These are phyloP conservation scores for Cystoisospora suis DNA, from an alignment of 169 alveolate species.

Conservation along the genomic window DNA sequence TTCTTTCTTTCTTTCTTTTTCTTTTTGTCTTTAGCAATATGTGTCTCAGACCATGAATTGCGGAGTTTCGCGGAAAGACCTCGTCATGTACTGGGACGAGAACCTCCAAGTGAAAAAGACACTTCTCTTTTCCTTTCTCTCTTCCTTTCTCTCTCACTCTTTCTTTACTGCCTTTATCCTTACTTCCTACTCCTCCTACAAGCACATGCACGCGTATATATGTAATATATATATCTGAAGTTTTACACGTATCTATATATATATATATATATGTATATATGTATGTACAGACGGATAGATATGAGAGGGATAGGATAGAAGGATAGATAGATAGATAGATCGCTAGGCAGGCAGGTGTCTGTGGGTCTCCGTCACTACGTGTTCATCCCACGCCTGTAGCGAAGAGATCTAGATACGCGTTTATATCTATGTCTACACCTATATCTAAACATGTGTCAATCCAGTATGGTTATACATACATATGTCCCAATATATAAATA, in stretches of 20 bases:
- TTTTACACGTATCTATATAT: no score
- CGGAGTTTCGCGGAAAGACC: background rate
- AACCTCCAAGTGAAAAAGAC: constrained; percentile 4
- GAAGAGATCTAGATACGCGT: background rate
- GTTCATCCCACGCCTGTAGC: no score
- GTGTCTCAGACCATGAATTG: constrained; percentile 37
- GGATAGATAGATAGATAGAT: no score
- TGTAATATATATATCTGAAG: background rate
- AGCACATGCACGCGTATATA: background rate
- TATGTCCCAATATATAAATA: background rate
- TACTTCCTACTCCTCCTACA: background rate
- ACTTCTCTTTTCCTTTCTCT: background rate
- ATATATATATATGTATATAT: no score
- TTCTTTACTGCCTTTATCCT: background rate
- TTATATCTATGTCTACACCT: background rate
- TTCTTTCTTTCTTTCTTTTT: no score
- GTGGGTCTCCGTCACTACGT: no score
- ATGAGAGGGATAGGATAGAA: no score
- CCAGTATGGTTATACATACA: background rate
- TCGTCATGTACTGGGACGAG: constrained; percentile 13
- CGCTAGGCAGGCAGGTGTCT: no score
- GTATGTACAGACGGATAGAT: no score
- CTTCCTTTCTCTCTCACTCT: background rate
- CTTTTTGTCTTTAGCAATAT: background rate
- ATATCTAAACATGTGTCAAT: background rate